phyloP scores from a whole-genome alignment of 2,329 filamentous ascomycete species.

The Fusarium sp. region DNA sequence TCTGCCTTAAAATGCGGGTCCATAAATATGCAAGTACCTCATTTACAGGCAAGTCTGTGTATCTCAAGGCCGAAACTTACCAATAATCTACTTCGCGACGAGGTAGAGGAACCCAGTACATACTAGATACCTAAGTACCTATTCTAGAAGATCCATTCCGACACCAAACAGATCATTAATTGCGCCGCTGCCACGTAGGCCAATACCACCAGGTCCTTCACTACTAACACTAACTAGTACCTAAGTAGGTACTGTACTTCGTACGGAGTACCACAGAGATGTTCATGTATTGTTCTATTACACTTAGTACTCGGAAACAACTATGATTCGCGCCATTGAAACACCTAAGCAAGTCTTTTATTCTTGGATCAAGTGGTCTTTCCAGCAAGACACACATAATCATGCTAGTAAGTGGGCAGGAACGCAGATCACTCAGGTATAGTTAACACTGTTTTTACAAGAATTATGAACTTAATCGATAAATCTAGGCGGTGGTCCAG shows the following conservation, averaged over 20 bases:
- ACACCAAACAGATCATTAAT: conserved; percentile 8
- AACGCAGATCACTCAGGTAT: neutral
- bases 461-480: neutral
- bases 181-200: conserved; percentile 16
- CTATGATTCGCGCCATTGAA: neutral
- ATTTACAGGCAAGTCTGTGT: neutral
- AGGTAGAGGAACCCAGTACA: neutral
- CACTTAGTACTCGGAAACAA: neutral
- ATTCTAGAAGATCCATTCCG: conserved; percentile 24
- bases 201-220: too few relatives aligned
- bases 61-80: neutral
- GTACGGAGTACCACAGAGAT: neutral
- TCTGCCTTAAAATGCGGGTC: conserved; percentile 39
- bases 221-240: too few relatives aligned
- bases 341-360: neutral
- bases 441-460: neutral
- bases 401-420: neutral
- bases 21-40: conserved; percentile 5
- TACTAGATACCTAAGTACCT: neutral
- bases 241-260: too few relatives aligned
- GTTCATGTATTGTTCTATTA: neutral
- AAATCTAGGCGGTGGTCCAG: neutral
- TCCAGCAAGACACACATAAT: neutral
- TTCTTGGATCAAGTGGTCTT: neutral
- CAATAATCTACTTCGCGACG: neutral